These are phyloP conservation scores for Aegilops longissima DNA, from an alignment of 176 grass and related monocot genomes.

Conservation along the genomic window DNA sequence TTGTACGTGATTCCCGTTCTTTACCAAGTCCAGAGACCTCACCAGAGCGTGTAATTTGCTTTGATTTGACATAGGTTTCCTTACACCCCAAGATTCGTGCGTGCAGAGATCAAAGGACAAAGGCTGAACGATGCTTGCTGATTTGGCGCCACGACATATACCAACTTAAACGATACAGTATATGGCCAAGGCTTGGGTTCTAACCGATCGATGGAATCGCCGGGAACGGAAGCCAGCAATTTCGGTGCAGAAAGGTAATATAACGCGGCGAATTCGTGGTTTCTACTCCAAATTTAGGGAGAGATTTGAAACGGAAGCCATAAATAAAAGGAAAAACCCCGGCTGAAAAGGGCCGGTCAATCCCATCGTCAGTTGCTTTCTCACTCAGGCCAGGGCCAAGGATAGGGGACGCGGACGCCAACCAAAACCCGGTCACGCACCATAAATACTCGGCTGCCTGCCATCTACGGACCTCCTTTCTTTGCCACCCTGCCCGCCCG, in stretches of 20 bases:
- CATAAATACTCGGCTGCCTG: slow-evolving; percentile 34
- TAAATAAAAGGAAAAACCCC: not conserved
- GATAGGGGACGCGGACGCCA: not conserved
- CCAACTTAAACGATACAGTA: not conserved
- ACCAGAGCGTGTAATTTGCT: not conserved
- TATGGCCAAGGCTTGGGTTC: not conserved
- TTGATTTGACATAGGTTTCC: not conserved
- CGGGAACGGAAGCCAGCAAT: too few relatives aligned
- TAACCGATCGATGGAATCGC: not conserved
- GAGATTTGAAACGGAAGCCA: not conserved
- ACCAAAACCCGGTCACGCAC: not conserved
- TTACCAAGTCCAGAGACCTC: not conserved
- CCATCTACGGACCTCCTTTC: not conserved
- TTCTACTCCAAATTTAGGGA: not conserved
- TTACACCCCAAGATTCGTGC: not conserved
- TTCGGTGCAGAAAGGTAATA: too few relatives aligned
- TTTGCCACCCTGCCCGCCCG: slow-evolving; percentile 15
- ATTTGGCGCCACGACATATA: slow-evolving; percentile 9
- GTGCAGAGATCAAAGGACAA: not conserved
- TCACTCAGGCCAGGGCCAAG: not conserved
- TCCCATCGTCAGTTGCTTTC: slow-evolving; percentile 1
- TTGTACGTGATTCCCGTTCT: too few relatives aligned
- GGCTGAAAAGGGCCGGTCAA: not conserved
- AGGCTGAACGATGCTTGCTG: not conserved
- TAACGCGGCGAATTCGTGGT: not conserved